Percentiles rank a stretch among this genome's conserved stretches.
These are phyloP conservation scores for Aspergillus novoparasiticus DNA, from an alignment of 2,329 filamentous ascomycete species.

Conservation along the genomic window DNA sequence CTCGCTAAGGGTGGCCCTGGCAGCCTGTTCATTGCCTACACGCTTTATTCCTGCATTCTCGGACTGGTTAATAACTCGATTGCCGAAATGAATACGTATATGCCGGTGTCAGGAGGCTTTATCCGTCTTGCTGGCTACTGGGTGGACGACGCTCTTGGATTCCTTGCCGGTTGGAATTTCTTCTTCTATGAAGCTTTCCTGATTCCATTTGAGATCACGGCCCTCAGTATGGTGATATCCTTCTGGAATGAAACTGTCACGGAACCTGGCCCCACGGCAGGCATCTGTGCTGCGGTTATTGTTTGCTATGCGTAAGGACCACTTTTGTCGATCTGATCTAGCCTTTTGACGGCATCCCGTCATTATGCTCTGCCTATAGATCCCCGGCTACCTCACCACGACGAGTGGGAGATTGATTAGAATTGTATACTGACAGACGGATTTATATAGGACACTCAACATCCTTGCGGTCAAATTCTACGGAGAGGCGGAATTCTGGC, in stretches of 20 bases:
- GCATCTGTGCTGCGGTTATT: slow-evolving; percentile 32
- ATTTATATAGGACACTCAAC: slow-evolving; percentile 57
- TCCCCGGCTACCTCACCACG: not conserved
- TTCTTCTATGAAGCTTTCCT: slow-evolving; percentile 47
- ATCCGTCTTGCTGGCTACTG: slow-evolving; percentile 47
- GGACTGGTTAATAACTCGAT: slow-evolving; percentile 43
- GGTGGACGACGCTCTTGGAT: slow-evolving; percentile 50
- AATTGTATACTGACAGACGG: not conserved
- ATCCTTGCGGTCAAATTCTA: slow-evolving; percentile 70
- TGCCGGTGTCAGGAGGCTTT: slow-evolving; percentile 46
- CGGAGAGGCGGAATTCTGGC: slow-evolving; percentile 61
- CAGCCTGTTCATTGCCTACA: slow-evolving; percentile 42
- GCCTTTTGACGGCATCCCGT: no score
- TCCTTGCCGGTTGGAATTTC: slow-evolving; percentile 52
- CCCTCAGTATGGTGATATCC: slow-evolving; percentile 43
- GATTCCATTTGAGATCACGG: slow-evolving; percentile 46
- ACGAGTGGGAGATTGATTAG: no score
- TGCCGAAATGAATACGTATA: slow-evolving; percentile 50
- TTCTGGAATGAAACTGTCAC: slow-evolving; percentile 42
- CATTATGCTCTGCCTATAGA: no score
- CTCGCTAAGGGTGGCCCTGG: slow-evolving; percentile 42
- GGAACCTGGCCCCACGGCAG: slow-evolving; percentile 32
- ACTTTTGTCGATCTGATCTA: not conserved
- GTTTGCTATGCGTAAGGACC: slow-evolving; percentile 28
- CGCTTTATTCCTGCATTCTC: slow-evolving; percentile 32